Base-by-base conservation (phyloP, 139 green algal genomes). In the Chlorella sp. region DNA sequence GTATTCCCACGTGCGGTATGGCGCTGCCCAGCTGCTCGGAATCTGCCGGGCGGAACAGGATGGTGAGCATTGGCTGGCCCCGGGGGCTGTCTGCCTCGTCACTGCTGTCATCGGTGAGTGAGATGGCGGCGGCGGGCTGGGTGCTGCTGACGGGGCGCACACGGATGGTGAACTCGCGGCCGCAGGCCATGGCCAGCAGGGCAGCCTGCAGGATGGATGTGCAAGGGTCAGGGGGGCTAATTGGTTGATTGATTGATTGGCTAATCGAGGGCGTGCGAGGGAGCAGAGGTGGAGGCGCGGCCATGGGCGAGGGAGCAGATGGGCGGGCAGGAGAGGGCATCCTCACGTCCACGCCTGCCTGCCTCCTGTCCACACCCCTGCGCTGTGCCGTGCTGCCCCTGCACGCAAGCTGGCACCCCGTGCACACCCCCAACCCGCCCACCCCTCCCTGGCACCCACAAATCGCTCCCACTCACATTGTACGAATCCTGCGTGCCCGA, bases 1-100 rank as follows among this genome's bases (percentile, higher is more conserved):
- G 71, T n/a, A 89, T 37, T 36, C 85, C 85, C 2, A 83, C 57
- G 22, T 82, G 71, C 32, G 85, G 85, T 71, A 75, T 69, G 16
- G 1, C 85, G 9, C 19, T 22, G 40, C 71, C 32, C 42, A 89
- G 85, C 71, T 82, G 85, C 18, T 83, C 85, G 9, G 53, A 36
- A 3, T 82, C 85, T 0, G 85, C 85, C 0, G 71, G 71, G 18
- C 85, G 37, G 68, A 88, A 81, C 24, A 39, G 37, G 28, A 88
- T 28, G 28, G 39, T 64, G 1, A 88, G 68, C 26, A 69, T 37
- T 64, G 83, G 83, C 61, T 18, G 83, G 57, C n/a, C 81, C 12
- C 3, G 32, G 15, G 32, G 34, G 34, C 36, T 3, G 36, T 37
- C 53, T 26, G 9, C 26, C 0, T 36, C 61, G 83, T 61, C n/a